Base-by-base conservation (phyloP, 1,284 basidiomycete species). In the Puccinia brachypodii region DNA sequence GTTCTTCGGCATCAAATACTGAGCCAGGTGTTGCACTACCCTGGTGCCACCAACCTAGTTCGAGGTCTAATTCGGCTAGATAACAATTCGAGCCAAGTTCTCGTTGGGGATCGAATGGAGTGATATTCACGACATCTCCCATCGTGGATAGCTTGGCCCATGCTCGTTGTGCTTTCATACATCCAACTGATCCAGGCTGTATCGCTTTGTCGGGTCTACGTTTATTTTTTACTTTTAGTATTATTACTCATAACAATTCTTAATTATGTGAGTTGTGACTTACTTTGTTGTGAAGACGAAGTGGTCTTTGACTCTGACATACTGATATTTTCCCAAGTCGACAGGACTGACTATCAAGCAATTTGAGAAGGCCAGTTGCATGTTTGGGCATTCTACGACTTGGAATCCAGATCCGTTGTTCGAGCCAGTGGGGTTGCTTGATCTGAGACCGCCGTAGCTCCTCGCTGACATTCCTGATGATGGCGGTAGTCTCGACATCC, bases 51-150 rank as follows among this genome's bases (percentile, higher is more conserved):
- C 56, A 62, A 84, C 86, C 80, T 42, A 88, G 86, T 86, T 95
- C 92, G 33, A 97, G 85, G 85, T 95, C 92, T 66, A 95, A 87
- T 14, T 90, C 91, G 84, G 92, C 90, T 3, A 96, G 89, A 88
- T 91, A 96, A 22, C 89, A 88, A 7, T 92, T 91, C 1, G 91
- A 89, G 2, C 89, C 90, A 83, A 90, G 88, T 36, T 88, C 90
- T 33, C 90, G 87, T 4, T 90, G 69, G 16, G 78, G 84, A 16
- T 91, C 90, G 68, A 94, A 89, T 3, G 90, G 88, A 82, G 92
- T 91, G 74, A 95, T 88, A 25, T 91, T 89, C 71, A 94, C 92
- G 31, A 89, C 86, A 86, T 96, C 95, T 0, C 94, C 94, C 13
- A 89, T 87, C 47, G 92, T 87, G 8, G 94, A 94, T 53, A 96